Evolutionary conservation across 495 filamentous ascomycete species (phyloP).

Genomic region (Schizothecium vesticola): DNA sequence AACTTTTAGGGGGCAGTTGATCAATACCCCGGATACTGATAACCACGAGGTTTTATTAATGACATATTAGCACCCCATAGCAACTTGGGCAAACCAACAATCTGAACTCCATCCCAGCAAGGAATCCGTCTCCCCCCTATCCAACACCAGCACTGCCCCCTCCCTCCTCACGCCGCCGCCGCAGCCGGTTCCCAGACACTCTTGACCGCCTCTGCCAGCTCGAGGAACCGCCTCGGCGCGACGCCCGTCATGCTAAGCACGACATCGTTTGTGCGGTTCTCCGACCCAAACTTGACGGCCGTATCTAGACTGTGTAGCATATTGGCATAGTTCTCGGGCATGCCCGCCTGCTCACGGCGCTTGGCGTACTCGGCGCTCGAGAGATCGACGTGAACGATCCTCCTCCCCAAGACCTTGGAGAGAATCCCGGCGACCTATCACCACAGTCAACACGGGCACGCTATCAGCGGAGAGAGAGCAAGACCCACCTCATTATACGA

Average conservation of each 20-base stretch:
- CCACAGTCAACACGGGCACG: background rate
- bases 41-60: background rate
- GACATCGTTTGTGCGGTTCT: constrained; percentile 38
- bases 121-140: background rate
- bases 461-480: background rate
- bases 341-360: constrained; percentile 21
- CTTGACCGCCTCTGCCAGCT: constrained; percentile 33
- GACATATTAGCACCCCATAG: background rate
- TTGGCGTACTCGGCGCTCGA: constrained; percentile 25
- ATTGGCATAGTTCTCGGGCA: constrained; percentile 31
- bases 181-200: constrained; percentile 21
- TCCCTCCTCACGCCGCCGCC: background rate
- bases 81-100: background rate
- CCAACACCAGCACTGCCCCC: background rate
- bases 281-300: constrained; percentile 29
- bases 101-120: background rate
- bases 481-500: constrained; percentile 42
- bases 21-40: background rate
- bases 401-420: constrained; percentile 31
- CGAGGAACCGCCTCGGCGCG: constrained; percentile 28
- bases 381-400: constrained; percentile 43
- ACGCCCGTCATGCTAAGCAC: constrained; percentile 33
- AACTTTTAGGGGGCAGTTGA: background rate
- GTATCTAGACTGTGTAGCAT: constrained; percentile 35
- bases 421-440: constrained; percentile 40